phyloP scores from a whole-genome alignment of 225 moss, liverwort and hornwort species.

The Pseudisothecium myosuroides region DNA sequence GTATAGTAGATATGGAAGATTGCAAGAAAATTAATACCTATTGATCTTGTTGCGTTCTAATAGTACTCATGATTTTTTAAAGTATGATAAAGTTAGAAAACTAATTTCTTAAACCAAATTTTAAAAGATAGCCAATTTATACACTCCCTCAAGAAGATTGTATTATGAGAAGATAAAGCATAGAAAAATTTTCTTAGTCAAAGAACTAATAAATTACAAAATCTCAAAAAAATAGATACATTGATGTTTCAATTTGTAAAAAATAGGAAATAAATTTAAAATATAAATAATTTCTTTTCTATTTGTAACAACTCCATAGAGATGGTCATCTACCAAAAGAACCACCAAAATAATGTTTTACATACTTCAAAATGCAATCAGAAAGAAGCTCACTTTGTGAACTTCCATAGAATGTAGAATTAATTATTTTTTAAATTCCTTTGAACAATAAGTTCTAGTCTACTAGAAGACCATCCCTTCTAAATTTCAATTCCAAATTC shows the following conservation, averaged over 20 bases:
- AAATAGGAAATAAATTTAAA: neutral
- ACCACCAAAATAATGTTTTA: neutral
- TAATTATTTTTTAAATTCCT: neutral
- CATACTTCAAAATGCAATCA: neutral
- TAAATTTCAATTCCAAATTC: too few relatives aligned
- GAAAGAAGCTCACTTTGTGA: fast-evolving
- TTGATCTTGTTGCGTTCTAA: neutral
- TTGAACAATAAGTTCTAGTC: neutral
- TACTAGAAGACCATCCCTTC: neutral
- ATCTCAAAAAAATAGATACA: neutral
- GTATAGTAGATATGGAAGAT: neutral
- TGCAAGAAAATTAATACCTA: neutral
- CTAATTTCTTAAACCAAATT: too few relatives aligned
- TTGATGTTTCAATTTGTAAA: neutral
- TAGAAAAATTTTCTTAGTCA: neutral
- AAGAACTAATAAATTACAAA: neutral
- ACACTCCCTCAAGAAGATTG: too few relatives aligned
- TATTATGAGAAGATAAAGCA: too few relatives aligned
- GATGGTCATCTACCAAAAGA: neutral
- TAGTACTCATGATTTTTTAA: neutral
- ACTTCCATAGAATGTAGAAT: neutral
- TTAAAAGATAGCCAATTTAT: neutral
- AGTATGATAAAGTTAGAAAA: too few relatives aligned
- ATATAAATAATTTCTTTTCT: too few relatives aligned
- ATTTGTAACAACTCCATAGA: neutral